These are phyloP conservation scores for Talaromyces ruber DNA, from an alignment of 495 filamentous ascomycete genomes.

Conservation along the genomic window DNA sequence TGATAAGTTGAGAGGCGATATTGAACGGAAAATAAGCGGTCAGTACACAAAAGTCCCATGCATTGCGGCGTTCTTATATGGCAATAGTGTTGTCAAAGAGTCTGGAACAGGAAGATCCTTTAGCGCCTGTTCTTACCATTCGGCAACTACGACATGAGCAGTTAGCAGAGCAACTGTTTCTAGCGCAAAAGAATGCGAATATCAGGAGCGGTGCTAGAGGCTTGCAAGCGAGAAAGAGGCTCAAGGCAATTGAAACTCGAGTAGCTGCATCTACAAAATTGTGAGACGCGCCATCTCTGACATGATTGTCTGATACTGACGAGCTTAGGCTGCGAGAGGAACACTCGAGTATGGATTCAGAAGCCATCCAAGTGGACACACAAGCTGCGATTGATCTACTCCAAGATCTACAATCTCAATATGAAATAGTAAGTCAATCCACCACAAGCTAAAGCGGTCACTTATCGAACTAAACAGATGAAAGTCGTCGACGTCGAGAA, in stretches of 20 bases:
- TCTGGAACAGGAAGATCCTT: constrained; percentile 38
- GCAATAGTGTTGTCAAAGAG: constrained; percentile 31
- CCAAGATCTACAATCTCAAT: constrained; percentile 50
- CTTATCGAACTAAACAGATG: constrained; percentile 17
- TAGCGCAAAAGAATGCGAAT: constrained; percentile 62
- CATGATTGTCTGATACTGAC: not conserved
- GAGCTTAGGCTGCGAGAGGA: constrained; percentile 40
- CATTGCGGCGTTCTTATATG: not conserved
- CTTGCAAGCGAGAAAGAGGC: constrained; percentile 59
- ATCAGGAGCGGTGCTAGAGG: constrained; percentile 66
- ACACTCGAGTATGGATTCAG: constrained; percentile 43
- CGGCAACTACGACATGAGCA: constrained; percentile 51
- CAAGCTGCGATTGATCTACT: constrained; percentile 54
- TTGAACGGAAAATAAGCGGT: constrained; percentile 50
- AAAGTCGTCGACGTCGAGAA: constrained; percentile 41
- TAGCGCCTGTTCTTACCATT: constrained; percentile 49
- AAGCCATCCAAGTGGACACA: constrained; percentile 49
- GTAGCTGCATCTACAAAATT: constrained; percentile 44
- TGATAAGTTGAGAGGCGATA: constrained; percentile 50
- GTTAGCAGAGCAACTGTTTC: constrained; percentile 51
- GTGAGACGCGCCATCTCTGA: constrained; percentile 23
- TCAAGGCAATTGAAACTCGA: constrained; percentile 55
- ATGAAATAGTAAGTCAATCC: constrained; percentile 32
- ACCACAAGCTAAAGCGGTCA: not conserved
- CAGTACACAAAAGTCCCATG: constrained; percentile 9